These are phyloP conservation scores for Picochlorum sp. DNA, from an alignment of 139 green algal genomes.

Conservation along the genomic window DNA sequence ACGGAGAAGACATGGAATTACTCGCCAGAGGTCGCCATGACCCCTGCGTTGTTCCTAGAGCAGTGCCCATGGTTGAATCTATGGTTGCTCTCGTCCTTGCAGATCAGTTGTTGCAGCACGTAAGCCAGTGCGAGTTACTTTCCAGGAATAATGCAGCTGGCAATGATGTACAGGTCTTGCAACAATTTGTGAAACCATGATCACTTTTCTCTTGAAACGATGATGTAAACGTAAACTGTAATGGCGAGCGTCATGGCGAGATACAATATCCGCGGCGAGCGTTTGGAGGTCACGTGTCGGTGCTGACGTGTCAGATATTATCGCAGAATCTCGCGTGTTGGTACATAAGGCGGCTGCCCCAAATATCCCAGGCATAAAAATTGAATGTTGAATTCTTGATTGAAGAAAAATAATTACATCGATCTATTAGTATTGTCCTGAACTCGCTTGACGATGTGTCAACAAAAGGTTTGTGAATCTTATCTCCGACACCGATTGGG, in stretches of 20 bases:
- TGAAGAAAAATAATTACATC: no score
- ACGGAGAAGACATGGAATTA: slow-evolving; percentile 74
- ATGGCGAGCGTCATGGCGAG: no score
- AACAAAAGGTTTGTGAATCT: background rate
- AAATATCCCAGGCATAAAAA: no score
- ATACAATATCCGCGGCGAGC: no score
- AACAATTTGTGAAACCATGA: slow-evolving; percentile 18
- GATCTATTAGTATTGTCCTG: no score
- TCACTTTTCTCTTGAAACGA: no score
- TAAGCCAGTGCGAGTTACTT: slow-evolving; percentile 88
- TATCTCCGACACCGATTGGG: background rate
- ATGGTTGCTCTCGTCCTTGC: slow-evolving; percentile 96
- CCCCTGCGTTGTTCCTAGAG: slow-evolving; percentile 92
- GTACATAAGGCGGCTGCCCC: no score
- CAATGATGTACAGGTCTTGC: slow-evolving; percentile 27
- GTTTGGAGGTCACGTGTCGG: background rate
- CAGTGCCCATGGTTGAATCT: slow-evolving; percentile 97
- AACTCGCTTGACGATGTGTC: background rate
- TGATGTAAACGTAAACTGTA: no score
- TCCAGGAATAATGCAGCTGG: slow-evolving; percentile 37
- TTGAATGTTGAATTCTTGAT: no score
- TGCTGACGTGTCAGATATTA: background rate
- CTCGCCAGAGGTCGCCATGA: slow-evolving; percentile 88
- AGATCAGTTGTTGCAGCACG: slow-evolving; percentile 92
- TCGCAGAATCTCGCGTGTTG: no score